Conservation (phyloP, 345 rosid species). For the Lepidium aucheri region DNA sequence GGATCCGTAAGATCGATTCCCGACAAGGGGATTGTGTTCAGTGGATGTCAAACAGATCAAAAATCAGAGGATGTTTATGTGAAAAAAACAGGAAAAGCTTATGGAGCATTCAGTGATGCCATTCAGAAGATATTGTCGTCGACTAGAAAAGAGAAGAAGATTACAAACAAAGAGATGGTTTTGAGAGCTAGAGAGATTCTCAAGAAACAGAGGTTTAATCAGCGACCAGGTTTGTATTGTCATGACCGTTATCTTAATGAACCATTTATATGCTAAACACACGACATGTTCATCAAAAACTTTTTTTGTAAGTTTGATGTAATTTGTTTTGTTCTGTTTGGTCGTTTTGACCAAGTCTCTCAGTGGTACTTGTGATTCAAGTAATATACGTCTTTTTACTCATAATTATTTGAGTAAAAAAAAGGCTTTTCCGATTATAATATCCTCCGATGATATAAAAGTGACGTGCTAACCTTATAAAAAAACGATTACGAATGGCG, state of each 20-base stretch:
- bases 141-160: neutral
- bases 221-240: constrained; percentile 53
- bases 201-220: constrained; percentile 36
- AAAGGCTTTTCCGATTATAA: too few species aligned
- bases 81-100: constrained; percentile 12
- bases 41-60: constrained; percentile 27
- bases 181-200: constrained; percentile 35
- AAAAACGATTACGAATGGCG: too few species aligned
- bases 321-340: too few species aligned
- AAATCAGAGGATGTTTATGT: constrained; percentile 22
- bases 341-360: too few species aligned
- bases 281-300: too few species aligned
- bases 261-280: constrained; percentile 33
- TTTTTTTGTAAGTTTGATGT: too few species aligned
- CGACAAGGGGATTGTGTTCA: constrained; percentile 10
- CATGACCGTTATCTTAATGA: constrained; percentile 28
- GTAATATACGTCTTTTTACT: too few species aligned
- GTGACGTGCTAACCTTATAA: too few species aligned
- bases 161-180: constrained; percentile 21
- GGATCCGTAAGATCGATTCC: constrained; percentile 5
- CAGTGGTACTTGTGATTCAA: too few species aligned
- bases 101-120: constrained; percentile 24
- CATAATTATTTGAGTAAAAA: too few species aligned
- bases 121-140: constrained; percentile 26
- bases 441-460: too few species aligned